A percentile compares a stretch with the other conserved stretches of the same genome.
phyloP scores from a whole-genome alignment of 192 early-diverging fungal species.

The Jimgerdemannia flammicorona region DNA sequence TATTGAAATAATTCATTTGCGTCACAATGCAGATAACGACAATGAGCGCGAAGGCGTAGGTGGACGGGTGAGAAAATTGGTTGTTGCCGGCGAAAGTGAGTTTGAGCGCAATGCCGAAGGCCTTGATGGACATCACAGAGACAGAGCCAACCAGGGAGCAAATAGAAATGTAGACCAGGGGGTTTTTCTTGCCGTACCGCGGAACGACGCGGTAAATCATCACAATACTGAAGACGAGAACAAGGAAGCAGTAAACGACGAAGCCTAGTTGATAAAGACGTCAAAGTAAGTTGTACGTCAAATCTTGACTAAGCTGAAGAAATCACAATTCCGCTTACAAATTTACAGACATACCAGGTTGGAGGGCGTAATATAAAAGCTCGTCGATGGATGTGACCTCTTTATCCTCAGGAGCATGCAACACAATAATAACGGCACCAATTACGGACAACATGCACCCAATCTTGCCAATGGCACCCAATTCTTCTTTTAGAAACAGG shows the following conservation, averaged over 20 bases:
- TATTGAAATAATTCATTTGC: slow-evolving; percentile 99
- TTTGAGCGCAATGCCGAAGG: slow-evolving; percentile 88
- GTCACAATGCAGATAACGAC: slow-evolving; percentile 82
- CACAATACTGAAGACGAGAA: slow-evolving; percentile 56
- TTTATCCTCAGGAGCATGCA: slow-evolving; percentile 85
- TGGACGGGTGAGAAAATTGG: slow-evolving; percentile 87
- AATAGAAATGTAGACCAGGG: slow-evolving; percentile 90
- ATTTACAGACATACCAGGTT: slow-evolving; percentile 31
- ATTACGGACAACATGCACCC: slow-evolving; percentile 90
- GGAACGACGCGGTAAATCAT: slow-evolving; percentile 85
- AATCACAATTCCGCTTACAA: background rate
- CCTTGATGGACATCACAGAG: slow-evolving; percentile 90
- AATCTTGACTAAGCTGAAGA: background rate
- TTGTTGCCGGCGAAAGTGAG: slow-evolving; percentile 91
- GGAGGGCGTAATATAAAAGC: slow-evolving; percentile 74
- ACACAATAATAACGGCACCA: slow-evolving; percentile 80
- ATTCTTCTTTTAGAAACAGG: slow-evolving; percentile 82
- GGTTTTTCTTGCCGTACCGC: slow-evolving; percentile 71
- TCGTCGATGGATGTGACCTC: slow-evolving; percentile 78
- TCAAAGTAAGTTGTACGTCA: background rate
- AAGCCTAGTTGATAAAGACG: slow-evolving; percentile 54
- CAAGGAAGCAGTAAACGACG: slow-evolving; percentile 71
- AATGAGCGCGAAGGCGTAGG: slow-evolving; percentile 81
- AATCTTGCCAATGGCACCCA: slow-evolving; percentile 78
- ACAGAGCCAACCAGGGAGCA: slow-evolving; percentile 96